These are phyloP conservation scores for Pulveroboletus frians DNA, from an alignment of 768 basidiomycete species.

Conservation along the genomic window DNA sequence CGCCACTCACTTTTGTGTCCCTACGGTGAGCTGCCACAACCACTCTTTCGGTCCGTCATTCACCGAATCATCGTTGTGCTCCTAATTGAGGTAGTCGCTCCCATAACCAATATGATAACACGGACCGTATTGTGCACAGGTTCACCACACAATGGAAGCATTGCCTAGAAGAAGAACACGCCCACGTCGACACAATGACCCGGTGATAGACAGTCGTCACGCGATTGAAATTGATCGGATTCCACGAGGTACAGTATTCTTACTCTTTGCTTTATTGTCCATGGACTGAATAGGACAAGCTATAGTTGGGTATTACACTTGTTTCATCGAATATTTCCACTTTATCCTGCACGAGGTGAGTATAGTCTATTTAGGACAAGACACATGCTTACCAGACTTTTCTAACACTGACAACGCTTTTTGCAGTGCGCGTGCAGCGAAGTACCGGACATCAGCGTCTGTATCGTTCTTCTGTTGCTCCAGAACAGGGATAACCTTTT, in stretches of 20 bases:
- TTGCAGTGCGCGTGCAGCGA: constrained; percentile 78
- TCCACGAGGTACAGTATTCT: constrained; percentile 30
- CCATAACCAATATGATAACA: background rate
- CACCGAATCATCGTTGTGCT: constrained; percentile 2
- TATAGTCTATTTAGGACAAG: background rate
- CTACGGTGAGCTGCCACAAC: background rate
- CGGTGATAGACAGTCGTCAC: constrained; percentile 5
- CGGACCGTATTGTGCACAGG: background rate
- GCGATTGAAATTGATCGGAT: constrained; percentile 21
- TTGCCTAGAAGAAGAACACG: background rate
- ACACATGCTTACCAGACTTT: constrained; percentile 33
- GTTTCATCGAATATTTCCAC: constrained; percentile 18
- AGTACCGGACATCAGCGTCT: constrained; percentile 97
- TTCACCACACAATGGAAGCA: background rate
- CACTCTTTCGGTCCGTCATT: background rate
- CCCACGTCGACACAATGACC: background rate
- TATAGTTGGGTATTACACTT: constrained; percentile 29
- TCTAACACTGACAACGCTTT: constrained; percentile 38
- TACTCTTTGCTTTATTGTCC: constrained; percentile 23
- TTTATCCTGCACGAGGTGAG: constrained; percentile 17
- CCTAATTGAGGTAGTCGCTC: background rate
- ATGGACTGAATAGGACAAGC: constrained; percentile 17
- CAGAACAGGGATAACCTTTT: constrained; percentile 74
- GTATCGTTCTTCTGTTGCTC: constrained; percentile 82
- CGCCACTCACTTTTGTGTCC: constrained; percentile 2